A percentile compares a stretch with the other conserved stretches of the same genome.
Evolutionary conservation across 2,329 filamentous ascomycete species (phyloP).

Genomic region (Lecanosticta acicola): DNA sequence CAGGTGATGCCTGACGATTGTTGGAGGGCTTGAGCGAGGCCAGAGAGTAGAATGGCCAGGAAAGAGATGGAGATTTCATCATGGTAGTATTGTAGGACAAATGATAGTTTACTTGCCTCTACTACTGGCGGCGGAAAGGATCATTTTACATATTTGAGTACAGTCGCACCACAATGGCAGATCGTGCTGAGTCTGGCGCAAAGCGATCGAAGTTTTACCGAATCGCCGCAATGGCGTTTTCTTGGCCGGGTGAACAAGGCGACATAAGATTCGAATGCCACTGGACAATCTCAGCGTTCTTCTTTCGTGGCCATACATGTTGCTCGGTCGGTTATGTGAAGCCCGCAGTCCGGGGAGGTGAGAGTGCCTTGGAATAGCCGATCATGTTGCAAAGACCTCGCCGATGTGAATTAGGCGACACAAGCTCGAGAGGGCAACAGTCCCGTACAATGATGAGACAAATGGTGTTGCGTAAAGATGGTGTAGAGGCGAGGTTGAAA

Average conservation of each 20-base stretch:
- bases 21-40: background rate
- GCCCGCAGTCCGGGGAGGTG: no score
- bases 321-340: no score
- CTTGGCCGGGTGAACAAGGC: no score
- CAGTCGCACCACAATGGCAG: no score
- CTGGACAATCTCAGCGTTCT: background rate
- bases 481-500: background rate
- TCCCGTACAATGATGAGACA: background rate
- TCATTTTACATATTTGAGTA: no score
- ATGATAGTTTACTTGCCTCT: no score
- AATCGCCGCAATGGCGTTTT: background rate
- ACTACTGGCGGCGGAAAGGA: no score
- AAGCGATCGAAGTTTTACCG: background rate
- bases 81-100: background rate
- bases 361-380: no score
- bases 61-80: background rate
- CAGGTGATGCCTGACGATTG: background rate
- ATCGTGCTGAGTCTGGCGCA: background rate
- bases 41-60: background rate
- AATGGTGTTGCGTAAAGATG: background rate
- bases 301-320: no score
- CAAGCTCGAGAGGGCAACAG: no score
- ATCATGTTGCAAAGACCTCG: no score
- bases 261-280: background rate
- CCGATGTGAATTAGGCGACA: no score